phyloP scores from a whole-genome alignment of 495 filamentous ascomycete genomes.

The Lepidopterella palustris region DNA sequence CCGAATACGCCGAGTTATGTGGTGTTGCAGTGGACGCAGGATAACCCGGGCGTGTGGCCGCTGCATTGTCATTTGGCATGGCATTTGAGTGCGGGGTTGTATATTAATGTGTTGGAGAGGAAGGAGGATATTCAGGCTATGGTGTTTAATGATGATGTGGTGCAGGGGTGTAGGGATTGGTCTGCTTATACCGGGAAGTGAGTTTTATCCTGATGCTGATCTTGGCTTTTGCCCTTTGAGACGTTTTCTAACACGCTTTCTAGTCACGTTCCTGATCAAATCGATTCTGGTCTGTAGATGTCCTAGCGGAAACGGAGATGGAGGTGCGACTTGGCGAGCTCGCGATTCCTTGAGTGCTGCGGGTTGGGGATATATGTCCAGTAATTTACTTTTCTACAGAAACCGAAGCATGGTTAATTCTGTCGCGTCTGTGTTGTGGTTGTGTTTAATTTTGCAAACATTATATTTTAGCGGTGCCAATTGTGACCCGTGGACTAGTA shows the following conservation, averaged over 20 bases:
- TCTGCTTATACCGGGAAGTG: slow-evolving; percentile 37
- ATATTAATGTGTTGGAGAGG: slow-evolving; percentile 44
- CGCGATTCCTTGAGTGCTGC: too few relatives aligned
- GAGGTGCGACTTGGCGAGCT: too few relatives aligned
- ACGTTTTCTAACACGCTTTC: not conserved
- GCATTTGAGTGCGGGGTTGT: slow-evolving; percentile 52
- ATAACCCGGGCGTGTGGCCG: slow-evolving; percentile 51
- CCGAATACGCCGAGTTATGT: slow-evolving; percentile 30
- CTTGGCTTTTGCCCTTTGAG: too few relatives aligned
- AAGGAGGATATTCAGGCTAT: slow-evolving; percentile 36
- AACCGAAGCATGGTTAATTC: too few relatives aligned
- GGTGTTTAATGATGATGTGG: slow-evolving; percentile 14
- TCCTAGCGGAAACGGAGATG: too few relatives aligned
- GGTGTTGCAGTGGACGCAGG: slow-evolving; percentile 46
- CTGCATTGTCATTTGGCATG: slow-evolving; percentile 56
- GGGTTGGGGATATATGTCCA: too few relatives aligned
- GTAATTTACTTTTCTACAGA: too few relatives aligned
- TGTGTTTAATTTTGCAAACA: too few relatives aligned
- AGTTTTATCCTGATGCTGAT: not conserved
- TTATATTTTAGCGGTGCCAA: too few relatives aligned
- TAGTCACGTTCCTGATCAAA: slow-evolving; percentile 45
- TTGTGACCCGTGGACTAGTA: too few relatives aligned
- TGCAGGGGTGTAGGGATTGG: slow-evolving; percentile 46
- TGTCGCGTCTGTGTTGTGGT: too few relatives aligned
- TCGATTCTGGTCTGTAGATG: slow-evolving; percentile 43